A percentile compares a stretch with the other conserved stretches of the same genome.
Conservation (phyloP, 2,329 filamentous ascomycete species). For the Cytospora chrysosperma region DNA sequence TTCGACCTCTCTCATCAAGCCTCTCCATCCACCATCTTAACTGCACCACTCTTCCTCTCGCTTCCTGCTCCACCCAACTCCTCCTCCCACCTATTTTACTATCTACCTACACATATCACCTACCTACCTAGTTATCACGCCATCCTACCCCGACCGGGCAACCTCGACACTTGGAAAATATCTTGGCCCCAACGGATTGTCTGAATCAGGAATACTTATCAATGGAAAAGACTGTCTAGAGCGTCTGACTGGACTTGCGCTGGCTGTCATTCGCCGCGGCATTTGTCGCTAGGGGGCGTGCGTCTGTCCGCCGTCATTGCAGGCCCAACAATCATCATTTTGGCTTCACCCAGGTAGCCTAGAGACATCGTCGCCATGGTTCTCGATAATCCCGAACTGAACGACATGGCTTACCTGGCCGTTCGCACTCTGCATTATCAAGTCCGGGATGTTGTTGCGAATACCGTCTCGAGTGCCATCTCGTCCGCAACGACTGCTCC, state of each 20-base stretch:
- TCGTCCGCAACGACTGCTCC: conserved; percentile 10
- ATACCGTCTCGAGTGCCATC: conserved; percentile 8
- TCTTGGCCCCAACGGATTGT: not conserved
- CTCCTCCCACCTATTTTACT: not conserved
- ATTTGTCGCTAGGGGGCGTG: conserved; percentile 11
- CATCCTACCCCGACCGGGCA: not conserved
- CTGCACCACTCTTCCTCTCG: not conserved
- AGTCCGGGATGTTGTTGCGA: conserved; percentile 14
- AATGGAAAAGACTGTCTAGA: not conserved
- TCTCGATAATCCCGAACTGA: conserved; percentile 19
- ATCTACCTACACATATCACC: not conserved
- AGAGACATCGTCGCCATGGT: conserved; percentile 11
- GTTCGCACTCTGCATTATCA: conserved; percentile 22
- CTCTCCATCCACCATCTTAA: not conserved
- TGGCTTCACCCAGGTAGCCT: not conserved
- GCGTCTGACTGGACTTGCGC: conserved; percentile 9
- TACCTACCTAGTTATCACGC: not conserved
- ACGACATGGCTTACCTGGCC: conserved; percentile 20
- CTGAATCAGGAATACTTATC: not conserved
- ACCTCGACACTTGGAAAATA: not conserved
- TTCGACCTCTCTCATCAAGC: not conserved
- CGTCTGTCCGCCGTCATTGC: not conserved
- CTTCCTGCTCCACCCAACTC: not conserved
- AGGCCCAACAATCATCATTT: not conserved
- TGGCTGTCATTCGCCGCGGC: conserved; percentile 12